Percentiles rank a stretch among this genome's conserved stretches.
phyloP scores from a whole-genome alignment of 345 rosid species.

The Bretschneidera sinensis region DNA sequence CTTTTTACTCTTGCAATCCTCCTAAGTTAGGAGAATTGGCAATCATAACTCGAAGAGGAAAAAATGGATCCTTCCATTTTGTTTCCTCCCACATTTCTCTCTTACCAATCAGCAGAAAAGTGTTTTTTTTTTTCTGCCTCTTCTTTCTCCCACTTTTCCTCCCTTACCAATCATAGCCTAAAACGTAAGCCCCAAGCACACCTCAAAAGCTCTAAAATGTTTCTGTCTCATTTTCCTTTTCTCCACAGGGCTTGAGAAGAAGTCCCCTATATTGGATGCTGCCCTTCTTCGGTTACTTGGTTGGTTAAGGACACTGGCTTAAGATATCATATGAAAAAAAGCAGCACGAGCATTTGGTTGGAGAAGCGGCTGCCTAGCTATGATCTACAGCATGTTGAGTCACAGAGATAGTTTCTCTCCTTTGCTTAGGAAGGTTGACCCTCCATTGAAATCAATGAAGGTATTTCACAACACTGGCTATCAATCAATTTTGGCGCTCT shows the following conservation, averaged over 20 bases:
- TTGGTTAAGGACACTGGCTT: conserved; percentile 80
- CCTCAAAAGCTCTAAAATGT: not conserved
- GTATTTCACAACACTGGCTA: not conserved
- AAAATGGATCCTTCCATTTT: no score
- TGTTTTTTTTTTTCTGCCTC: no score
- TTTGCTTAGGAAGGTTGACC: not conserved
- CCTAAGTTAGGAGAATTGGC: no score
- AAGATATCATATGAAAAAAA: conserved; percentile 15
- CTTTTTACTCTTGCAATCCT: no score
- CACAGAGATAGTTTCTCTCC: not conserved
- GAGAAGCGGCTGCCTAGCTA: conserved; percentile 5
- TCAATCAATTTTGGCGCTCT: not conserved
- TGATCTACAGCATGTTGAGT: conserved; percentile 1
- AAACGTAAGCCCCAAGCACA: not conserved
- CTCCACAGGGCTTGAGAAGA: conserved; percentile 67
- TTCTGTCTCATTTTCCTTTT: not conserved
- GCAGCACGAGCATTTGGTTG: not conserved
- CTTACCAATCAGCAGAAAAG: no score
- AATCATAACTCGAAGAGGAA: no score
- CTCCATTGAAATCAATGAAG: not conserved
- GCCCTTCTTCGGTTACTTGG: conserved; percentile 69
- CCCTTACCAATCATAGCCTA: no score
- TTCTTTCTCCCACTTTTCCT: no score
- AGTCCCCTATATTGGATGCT: conserved; percentile 54
- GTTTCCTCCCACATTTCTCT: no score